Evolutionary conservation across 2,329 filamentous ascomycete genomes (phyloP).

Genomic region (Orbilia brochopaga): DNA sequence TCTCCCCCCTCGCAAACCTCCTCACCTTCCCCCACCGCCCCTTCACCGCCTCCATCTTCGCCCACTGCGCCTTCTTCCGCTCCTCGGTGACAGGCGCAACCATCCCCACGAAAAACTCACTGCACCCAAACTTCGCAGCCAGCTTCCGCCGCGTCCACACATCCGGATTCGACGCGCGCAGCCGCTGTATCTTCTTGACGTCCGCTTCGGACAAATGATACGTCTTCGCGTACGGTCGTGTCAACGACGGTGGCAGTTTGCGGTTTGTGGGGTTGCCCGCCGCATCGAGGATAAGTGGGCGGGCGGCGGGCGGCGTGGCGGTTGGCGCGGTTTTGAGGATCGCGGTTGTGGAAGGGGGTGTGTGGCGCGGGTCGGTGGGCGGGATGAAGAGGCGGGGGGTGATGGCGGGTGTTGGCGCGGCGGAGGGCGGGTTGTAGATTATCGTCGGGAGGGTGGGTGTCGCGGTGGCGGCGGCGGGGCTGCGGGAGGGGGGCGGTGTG

Average conservation of each 20-base stretch:
- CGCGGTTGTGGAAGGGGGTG: conserved; percentile 14
- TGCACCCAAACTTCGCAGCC: conserved; percentile 69
- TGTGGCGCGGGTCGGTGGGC: conserved; percentile 63
- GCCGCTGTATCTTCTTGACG: conserved; percentile 66
- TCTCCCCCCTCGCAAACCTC: conserved; percentile 67
- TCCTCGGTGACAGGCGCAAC: conserved; percentile 64
- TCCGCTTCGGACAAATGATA: conserved; percentile 67
- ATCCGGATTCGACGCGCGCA: conserved; percentile 65
- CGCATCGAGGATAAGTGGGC: background rate
- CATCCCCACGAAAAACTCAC: conserved; percentile 68
- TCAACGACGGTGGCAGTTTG: conserved; percentile 62
- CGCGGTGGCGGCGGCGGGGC: conserved; percentile 55
- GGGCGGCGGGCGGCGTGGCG: conserved; percentile 47
- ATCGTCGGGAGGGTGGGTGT: conserved; percentile 61
- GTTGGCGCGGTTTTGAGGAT: conserved; percentile 53
- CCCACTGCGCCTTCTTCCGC: conserved; percentile 61
- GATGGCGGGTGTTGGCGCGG: conserved; percentile 68
- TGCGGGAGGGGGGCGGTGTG: conserved; percentile 18
- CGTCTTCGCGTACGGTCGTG: conserved; percentile 64
- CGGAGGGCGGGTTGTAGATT: conserved; percentile 71
- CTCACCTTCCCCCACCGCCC: conserved; percentile 67
- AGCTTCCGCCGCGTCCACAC: conserved; percentile 67
- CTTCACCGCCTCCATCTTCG: conserved; percentile 64
- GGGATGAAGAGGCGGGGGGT: conserved; percentile 71
- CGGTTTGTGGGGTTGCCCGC: background rate